Percentiles rank a stretch among this genome's conserved stretches.
These are phyloP conservation scores for Hyphopichia homilentoma DNA, from an alignment of 805 yeast genomes.

Conservation along the genomic window DNA sequence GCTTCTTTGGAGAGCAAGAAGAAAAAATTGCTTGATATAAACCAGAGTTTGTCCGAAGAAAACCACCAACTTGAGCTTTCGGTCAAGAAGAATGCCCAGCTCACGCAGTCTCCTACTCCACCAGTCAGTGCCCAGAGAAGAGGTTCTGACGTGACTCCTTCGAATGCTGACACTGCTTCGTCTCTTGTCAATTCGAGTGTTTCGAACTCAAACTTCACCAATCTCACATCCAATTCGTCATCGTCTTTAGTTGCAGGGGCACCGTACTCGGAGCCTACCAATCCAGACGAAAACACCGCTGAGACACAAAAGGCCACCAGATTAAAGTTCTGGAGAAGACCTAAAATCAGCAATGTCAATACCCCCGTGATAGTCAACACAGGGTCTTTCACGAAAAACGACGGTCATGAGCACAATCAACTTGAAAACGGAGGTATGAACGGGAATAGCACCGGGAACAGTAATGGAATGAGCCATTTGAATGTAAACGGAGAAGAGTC, in stretches of 20 bases:
- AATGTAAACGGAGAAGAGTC: slow-evolving; percentile 5
- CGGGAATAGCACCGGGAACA: background rate
- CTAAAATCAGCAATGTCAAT: slow-evolving; percentile 20
- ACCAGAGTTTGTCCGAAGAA: slow-evolving; percentile 19
- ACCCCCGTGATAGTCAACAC: slow-evolving; percentile 4
- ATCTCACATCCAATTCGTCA: slow-evolving; percentile 12
- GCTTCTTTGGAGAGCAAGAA: slow-evolving; percentile 47
- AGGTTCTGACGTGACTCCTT: slow-evolving; percentile 1
- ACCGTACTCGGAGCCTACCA: slow-evolving; percentile 9
- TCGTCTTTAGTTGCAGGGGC: slow-evolving; percentile 12
- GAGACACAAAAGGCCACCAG: slow-evolving; percentile 41
- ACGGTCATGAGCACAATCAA: background rate
- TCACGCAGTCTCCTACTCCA: slow-evolving; percentile 1
- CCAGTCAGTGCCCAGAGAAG: background rate
- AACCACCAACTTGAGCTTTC: slow-evolving; percentile 9
- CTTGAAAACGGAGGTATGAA: slow-evolving; percentile 3
- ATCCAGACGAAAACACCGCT: slow-evolving; percentile 17
- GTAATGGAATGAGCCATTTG: slow-evolving; percentile 1
- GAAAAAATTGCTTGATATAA: slow-evolving; percentile 34
- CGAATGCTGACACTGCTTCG: slow-evolving; percentile 2
- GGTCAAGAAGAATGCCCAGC: slow-evolving; percentile 1
- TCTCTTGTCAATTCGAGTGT: slow-evolving; percentile 1
- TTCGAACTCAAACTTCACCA: slow-evolving; percentile 3
- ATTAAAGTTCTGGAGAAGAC: slow-evolving; percentile 43
- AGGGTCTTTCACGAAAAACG: slow-evolving; percentile 3